These are phyloP conservation scores for Cladophialophora exuberans DNA, from an alignment of 2,329 filamentous ascomycete species.

Conservation along the genomic window DNA sequence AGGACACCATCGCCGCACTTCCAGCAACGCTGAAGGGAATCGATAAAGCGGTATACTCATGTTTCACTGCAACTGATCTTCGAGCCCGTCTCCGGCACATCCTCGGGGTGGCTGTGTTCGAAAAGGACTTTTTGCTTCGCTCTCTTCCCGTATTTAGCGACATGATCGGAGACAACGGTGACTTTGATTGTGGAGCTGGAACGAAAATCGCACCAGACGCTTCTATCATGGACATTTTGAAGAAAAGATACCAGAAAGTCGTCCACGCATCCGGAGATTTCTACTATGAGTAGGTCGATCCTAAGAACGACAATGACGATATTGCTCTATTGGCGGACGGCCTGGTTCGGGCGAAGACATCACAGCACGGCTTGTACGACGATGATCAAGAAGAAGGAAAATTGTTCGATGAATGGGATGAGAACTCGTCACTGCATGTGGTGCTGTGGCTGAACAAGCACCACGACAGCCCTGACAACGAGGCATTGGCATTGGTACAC, in stretches of 20 bases:
- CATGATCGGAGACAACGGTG: not conserved
- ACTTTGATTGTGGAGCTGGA: no score
- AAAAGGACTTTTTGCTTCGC: no score
- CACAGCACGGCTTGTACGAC: not conserved
- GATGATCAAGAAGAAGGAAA: no score
- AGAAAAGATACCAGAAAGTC: no score
- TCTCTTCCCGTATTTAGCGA: no score
- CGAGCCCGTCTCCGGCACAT: constrained; percentile 1
- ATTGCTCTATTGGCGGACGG: not conserved
- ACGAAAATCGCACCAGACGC: no score
- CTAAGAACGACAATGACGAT: not conserved
- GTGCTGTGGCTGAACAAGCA: not conserved
- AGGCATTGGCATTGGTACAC: constrained; percentile 3
- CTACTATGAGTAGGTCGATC: not conserved
- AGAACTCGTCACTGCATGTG: no score
- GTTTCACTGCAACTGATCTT: constrained; percentile 1
- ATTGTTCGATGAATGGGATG: no score
- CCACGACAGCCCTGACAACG: no score
- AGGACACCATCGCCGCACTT: not conserved
- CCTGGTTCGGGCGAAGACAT: not conserved
- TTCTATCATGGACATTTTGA: no score
- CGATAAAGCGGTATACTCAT: constrained; percentile 6
- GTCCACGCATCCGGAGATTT: no score
- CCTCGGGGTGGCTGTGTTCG: not conserved
- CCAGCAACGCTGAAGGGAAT: constrained; percentile 4